Evolutionary conservation across 768 basidiomycete species (phyloP), one percentile per base, ranked within the genome.

Genomic region (Peribolospora baueri): DNA sequence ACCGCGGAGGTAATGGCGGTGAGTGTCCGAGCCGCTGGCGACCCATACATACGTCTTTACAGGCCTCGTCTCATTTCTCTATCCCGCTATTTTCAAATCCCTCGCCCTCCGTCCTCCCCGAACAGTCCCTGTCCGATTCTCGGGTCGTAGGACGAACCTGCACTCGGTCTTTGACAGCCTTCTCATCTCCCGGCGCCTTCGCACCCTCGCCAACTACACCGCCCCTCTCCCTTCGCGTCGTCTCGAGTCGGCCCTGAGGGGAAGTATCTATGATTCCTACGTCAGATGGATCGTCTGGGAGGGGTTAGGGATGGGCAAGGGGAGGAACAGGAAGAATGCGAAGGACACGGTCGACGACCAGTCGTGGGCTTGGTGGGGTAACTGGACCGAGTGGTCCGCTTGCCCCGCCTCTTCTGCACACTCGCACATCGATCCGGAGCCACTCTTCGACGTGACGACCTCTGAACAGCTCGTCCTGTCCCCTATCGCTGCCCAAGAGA

Each of bases 231-330:
- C 84, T 4, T 74, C 75, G 59, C 69, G 41, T 46, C 11, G 75
- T 51, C 73, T 87, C 52, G 85, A 88, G 61, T 65, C 63, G 38
- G 66, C 75, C 8, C 74, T 93, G 9, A 75, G 76, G 14, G 83
- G 79, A 3, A 75, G 82, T 4, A 87, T 86, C 52, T 64, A 62
- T 54, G 65, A 66, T 53, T 62, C 65, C 7, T 62, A 60, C 67
- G 74, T 97, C 57, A 81, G 91, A 14, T 83, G 80, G 52, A 75
- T 95, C 58, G 74, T 90, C 63, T 78, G 76, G 75, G 85, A 95
- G 25, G 25, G 25, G 1, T 25, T 25, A 66, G 88, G 88, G 50
- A 66, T 88, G 38, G 71, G 82, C 40, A 68, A 73, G 47, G 25
- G 25, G 25, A 25, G 25, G 25, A 25, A 25, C 25, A 25, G 25